These are phyloP conservation scores for Neospora caninum DNA, from an alignment of 169 alveolate genomes.

Conservation along the genomic window DNA sequence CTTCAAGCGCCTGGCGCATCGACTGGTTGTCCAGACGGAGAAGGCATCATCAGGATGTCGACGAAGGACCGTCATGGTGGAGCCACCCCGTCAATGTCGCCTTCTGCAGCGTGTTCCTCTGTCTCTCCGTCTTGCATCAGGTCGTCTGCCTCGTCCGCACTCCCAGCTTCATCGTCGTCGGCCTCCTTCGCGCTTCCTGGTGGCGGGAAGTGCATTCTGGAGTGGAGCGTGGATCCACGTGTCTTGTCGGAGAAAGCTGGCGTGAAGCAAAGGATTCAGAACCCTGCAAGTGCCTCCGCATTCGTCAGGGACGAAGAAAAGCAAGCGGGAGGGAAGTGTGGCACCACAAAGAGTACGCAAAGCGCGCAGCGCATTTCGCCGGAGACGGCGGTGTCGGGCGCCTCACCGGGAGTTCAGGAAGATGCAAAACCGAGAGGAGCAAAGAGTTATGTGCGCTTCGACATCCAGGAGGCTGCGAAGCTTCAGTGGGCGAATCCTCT, in stretches of 20 bases:
- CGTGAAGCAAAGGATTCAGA: neutral
- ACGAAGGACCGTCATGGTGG: neutral
- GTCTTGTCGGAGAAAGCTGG: neutral
- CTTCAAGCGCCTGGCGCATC: neutral
- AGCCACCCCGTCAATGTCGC: neutral
- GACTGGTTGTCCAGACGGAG: neutral
- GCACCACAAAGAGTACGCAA: neutral
- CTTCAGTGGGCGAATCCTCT: conserved; percentile 73
- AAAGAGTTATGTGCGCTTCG: neutral
- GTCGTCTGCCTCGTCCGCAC: neutral
- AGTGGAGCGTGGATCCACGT: conserved; percentile 3
- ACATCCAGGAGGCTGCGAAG: conserved; percentile 54
- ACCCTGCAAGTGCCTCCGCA: neutral
- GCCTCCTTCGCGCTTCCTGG: neutral
- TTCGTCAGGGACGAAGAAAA: neutral
- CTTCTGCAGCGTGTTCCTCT: neutral
- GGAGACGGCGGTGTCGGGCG: neutral
- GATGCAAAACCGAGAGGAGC: neutral
- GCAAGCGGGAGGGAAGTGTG: neutral
- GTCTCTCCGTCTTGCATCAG: neutral
- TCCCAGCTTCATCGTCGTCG: neutral
- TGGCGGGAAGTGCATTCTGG: conserved; percentile 19
- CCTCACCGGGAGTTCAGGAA: neutral
- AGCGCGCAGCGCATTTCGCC: no score
- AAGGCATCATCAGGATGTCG: neutral